phyloP scores from a whole-genome alignment of 768 basidiomycete genomes.

The Boletus reticuloceps region DNA sequence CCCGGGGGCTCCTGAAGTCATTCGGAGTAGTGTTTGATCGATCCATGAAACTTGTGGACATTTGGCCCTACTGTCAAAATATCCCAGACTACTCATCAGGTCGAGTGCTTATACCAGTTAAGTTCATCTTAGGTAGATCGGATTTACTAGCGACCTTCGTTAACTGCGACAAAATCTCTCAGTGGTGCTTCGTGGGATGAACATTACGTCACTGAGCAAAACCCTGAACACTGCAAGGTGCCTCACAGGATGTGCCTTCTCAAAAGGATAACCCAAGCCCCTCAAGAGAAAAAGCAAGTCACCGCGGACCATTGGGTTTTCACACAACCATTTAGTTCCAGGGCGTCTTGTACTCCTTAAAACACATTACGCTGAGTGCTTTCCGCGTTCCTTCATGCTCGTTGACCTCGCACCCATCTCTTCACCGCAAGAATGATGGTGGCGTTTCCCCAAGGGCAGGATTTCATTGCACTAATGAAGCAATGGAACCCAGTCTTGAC shows the following conservation, averaged over 20 bases:
- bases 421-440: conserved; percentile 9
- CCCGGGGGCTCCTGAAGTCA: background rate
- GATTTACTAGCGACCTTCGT: background rate
- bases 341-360: conserved; percentile 1
- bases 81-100: background rate
- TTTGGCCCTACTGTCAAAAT: background rate
- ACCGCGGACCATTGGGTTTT: conserved; percentile 11
- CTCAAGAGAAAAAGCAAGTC: conserved; percentile 10
- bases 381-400: conserved; percentile 16
- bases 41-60: background rate
- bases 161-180: background rate
- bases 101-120: background rate
- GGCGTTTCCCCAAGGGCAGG: conserved; percentile 18
- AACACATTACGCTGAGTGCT: background rate
- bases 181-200: background rate
- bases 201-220: conserved; percentile 14
- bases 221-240: background rate
- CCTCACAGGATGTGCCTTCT: conserved; percentile 8
- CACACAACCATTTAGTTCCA: conserved; percentile 1
- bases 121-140: background rate
- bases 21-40: background rate
- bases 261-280: conserved; percentile 10
- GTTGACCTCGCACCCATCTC: background rate
- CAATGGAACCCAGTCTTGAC: conserved; percentile 21
- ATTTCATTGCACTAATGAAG: conserved; percentile 26